Evolutionary conservation across 768 basidiomycete genomes (phyloP).

Genomic region (Kwoniella sp.): DNA sequence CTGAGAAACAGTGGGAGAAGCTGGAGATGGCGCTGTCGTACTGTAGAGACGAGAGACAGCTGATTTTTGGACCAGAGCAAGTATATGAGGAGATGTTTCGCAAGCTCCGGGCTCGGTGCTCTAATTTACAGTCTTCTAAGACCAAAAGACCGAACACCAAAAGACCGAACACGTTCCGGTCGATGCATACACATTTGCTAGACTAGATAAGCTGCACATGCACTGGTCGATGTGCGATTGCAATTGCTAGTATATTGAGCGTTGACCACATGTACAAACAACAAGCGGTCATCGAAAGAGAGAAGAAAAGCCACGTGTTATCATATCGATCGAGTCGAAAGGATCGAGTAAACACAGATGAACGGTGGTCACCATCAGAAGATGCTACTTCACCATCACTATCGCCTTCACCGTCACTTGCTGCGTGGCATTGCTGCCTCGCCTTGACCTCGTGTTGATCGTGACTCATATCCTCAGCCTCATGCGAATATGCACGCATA

Average conservation of each 20-base stretch:
- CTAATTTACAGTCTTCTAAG: background rate
- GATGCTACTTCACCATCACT: background rate
- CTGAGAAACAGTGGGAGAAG: background rate
- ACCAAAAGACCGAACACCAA: background rate
- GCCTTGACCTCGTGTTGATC: background rate
- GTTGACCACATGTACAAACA: no score
- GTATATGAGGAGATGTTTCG: background rate
- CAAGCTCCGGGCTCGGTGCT: background rate
- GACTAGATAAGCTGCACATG: background rate
- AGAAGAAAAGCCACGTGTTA: slow-evolving; percentile 3
- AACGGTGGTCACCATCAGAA: background rate
- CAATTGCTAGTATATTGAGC: no score
- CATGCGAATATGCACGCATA: background rate
- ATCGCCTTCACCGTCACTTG: no score
- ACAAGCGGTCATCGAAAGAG: no score
- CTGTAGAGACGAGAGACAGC: no score
- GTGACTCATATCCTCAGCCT: background rate
- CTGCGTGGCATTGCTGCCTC: no score
- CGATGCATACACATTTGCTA: background rate
- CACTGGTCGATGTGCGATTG: no score
- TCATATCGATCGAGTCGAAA: background rate
- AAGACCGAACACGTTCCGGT: background rate
- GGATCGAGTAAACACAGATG: background rate
- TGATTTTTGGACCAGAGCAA: background rate
- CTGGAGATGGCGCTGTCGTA: background rate